Evolutionary conservation across 2,329 filamentous ascomycete species (phyloP).

Genomic region (Cadophora sp.): DNA sequence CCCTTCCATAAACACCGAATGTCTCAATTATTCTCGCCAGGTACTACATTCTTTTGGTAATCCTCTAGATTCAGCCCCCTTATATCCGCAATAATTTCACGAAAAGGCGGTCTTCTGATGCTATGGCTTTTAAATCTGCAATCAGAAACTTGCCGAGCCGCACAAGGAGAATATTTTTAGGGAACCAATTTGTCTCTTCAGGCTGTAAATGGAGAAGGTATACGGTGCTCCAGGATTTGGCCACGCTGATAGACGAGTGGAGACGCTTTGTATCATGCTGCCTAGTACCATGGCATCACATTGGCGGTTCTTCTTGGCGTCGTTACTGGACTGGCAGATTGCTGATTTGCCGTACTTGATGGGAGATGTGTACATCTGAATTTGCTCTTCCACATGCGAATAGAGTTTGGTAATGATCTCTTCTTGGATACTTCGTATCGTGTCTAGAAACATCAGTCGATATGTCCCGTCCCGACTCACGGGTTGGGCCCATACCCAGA

Average conservation of each 20-base stretch:
- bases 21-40: too few species aligned
- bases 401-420: not conserved
- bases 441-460: not conserved
- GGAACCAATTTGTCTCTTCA: not conserved
- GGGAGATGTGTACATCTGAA: not conserved
- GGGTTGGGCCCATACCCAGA: not conserved
- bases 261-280: not conserved
- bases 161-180: not conserved
- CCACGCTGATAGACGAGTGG: not conserved
- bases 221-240: constrained; percentile 1
- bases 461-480: not conserved
- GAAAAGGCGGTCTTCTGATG: not conserved
- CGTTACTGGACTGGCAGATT: not conserved
- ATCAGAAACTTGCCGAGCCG: too few species aligned
- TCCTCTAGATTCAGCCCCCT: too few species aligned
- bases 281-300: constrained; percentile 8
- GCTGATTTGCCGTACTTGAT: not conserved
- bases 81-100: too few species aligned
- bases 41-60: too few species aligned
- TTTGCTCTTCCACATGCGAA: not conserved
- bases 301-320: not conserved
- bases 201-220: not conserved
- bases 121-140: not conserved
- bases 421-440: not conserved
- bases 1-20: too few species aligned